phyloP scores from a whole-genome alignment of 768 basidiomycete species.

The Tricholomella constricta region DNA sequence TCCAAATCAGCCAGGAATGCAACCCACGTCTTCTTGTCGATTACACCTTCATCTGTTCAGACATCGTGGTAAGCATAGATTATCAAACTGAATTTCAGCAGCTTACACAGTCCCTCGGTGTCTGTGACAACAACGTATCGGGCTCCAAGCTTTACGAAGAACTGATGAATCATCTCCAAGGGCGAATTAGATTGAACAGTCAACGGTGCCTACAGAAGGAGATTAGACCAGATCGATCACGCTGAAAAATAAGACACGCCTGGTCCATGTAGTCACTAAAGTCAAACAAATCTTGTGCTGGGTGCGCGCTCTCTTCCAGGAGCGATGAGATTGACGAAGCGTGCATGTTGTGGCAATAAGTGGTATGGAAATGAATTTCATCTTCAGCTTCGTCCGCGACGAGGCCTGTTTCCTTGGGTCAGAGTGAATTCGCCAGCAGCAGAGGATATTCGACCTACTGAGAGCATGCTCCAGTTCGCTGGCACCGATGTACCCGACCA shows the following conservation, averaged over 20 bases:
- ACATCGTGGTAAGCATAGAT: neutral
- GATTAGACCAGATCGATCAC: neutral
- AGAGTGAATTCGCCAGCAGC: neutral
- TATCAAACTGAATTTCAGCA: neutral
- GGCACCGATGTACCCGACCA: conserved; percentile 89
- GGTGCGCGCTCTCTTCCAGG: conserved; percentile 38
- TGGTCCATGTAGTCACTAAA: conserved; percentile 92
- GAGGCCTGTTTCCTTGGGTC: conserved; percentile 48
- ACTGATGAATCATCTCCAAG: conserved; percentile 88
- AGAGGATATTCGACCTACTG: conserved; percentile 46
- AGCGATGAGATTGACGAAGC: conserved; percentile 67
- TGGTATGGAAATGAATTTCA: conserved; percentile 63
- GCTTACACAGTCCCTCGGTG: conserved; percentile 76
- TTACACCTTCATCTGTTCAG: conserved; percentile 76
- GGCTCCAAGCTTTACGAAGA: conserved; percentile 93
- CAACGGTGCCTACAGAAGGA: conserved; percentile 71
- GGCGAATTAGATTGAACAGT: conserved; percentile 84
- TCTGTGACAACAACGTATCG: conserved; percentile 88
- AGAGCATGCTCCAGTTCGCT: conserved; percentile 95
- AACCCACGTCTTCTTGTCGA: conserved; percentile 95
- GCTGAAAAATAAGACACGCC: conserved; percentile 30
- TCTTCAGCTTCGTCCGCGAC: conserved; percentile 75
- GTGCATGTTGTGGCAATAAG: conserved; percentile 41
- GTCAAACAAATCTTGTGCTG: conserved; percentile 61
- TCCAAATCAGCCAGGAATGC: conserved; percentile 80